Percentiles rank a stretch among this genome's conserved stretches.
These are phyloP conservation scores for Globisporangium cylindrosporum DNA, from an alignment of 352 stramenopile species.

Conservation along the genomic window DNA sequence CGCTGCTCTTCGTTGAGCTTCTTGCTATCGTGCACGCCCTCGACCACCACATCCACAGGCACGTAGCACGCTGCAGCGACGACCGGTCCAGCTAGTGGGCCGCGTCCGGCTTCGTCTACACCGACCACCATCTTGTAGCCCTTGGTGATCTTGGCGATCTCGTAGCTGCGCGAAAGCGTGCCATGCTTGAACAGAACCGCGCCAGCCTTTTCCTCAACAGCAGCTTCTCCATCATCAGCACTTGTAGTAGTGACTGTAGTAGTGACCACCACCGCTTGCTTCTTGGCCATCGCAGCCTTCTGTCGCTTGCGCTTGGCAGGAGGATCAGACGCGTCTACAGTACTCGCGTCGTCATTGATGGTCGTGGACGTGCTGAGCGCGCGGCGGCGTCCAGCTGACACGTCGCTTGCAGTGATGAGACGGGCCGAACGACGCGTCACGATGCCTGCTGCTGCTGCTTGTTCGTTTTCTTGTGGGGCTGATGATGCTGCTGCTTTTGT, in stretches of 20 bases:
- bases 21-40: constrained; percentile 94
- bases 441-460: not conserved
- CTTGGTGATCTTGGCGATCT: constrained; percentile 42
- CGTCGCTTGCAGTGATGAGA: not conserved
- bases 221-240: not conserved
- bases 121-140: constrained; percentile 86
- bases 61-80: constrained; percentile 76
- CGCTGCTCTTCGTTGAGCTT: constrained; percentile 93
- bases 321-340: not conserved
- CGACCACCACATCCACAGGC: constrained; percentile 73
- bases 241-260: not conserved
- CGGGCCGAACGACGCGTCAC: constrained; percentile 13
- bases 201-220: not conserved
- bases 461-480: not conserved
- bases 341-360: not conserved
- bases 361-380: not conserved
- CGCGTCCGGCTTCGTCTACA: constrained; percentile 96
- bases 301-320: constrained; percentile 10
- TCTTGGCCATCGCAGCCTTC: not conserved
- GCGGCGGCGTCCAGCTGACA: not conserved
- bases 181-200: constrained; percentile 37
- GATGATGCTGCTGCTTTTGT: not conserved
- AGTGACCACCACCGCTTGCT: not conserved
- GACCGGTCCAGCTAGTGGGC: constrained; percentile 92
- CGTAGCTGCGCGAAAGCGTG: constrained; percentile 57